These are phyloP conservation scores for Solanum sitiens DNA, from an alignment of 257 asterid genomes.

Conservation along the genomic window DNA sequence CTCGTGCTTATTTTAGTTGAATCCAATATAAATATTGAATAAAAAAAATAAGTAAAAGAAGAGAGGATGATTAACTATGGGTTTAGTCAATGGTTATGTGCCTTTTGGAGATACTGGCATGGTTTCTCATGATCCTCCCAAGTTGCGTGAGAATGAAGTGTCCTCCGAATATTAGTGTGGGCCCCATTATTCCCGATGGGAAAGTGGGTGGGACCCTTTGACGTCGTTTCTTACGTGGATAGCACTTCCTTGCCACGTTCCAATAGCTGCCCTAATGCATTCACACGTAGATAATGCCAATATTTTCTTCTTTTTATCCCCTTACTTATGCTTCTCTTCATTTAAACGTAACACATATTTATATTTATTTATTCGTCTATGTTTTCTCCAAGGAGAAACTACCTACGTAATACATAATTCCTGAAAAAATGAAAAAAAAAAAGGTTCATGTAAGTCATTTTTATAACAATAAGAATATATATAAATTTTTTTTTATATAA, in stretches of 20 bases:
- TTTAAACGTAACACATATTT: neutral
- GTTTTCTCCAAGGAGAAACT: too few species aligned
- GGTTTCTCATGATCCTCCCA: neutral
- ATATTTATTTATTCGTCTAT: too few species aligned
- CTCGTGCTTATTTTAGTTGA: too few species aligned
- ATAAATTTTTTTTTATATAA: too few species aligned
- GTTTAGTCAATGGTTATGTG: neutral
- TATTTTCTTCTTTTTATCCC: too few species aligned
- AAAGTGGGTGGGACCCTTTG: neutral
- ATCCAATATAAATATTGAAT: too few species aligned
- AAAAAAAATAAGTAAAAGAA: neutral
- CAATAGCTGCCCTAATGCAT: too few species aligned
- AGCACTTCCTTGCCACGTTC: constrained; percentile 7
- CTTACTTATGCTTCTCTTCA: neutral
- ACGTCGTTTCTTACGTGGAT: constrained; percentile 15
- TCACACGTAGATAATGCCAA: neutral
- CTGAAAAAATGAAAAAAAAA: too few species aligned
- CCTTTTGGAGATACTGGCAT: neutral
- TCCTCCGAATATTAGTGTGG: neutral
- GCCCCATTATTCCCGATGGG: neutral
- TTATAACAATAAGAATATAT: too few species aligned
- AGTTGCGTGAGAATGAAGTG: constrained; percentile 21
- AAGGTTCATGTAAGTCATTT: too few species aligned
- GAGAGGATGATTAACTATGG: neutral
- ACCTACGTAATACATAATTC: too few species aligned